Percentiles rank a stretch among this genome's conserved stretches.
Conservation (phyloP, 2,329 filamentous ascomycete species). For the Neonectria magnoliae region DNA sequence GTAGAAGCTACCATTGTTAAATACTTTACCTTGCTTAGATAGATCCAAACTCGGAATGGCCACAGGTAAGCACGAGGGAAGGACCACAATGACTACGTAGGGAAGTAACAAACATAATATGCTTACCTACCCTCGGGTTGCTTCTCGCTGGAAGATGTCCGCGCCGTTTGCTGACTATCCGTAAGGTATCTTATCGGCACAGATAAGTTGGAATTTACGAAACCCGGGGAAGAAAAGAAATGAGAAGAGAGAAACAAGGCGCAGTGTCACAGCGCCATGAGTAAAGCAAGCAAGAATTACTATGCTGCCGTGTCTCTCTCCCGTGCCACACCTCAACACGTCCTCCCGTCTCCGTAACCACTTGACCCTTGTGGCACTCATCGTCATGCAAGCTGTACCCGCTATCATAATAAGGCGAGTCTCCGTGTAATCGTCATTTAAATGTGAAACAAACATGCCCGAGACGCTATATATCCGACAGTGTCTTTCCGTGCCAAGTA, state of each 20-base stretch:
- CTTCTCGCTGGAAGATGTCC: neutral
- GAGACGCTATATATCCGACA: neutral
- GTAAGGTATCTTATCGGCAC: no score
- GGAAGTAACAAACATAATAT: neutral
- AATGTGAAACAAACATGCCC: neutral
- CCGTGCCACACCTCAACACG: neutral
- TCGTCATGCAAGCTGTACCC: neutral
- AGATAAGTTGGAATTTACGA: neutral
- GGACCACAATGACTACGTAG: no score
- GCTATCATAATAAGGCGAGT: neutral
- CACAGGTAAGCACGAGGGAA: neutral
- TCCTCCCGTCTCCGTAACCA: neutral
- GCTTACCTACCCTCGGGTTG: neutral
- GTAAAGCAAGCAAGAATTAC: neutral
- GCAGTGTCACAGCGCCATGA: neutral
- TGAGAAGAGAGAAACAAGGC: neutral
- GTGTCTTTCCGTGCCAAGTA: neutral
- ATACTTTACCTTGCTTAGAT: neutral
- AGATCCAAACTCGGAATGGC: neutral
- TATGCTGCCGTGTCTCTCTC: neutral
- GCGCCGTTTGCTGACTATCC: neutral
- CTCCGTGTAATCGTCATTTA: neutral
- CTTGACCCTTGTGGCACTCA: neutral
- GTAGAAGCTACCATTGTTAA: neutral
- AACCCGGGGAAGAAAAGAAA: neutral